phyloP scores from a whole-genome alignment of 768 basidiomycete genomes.

The Galerina marginata region DNA sequence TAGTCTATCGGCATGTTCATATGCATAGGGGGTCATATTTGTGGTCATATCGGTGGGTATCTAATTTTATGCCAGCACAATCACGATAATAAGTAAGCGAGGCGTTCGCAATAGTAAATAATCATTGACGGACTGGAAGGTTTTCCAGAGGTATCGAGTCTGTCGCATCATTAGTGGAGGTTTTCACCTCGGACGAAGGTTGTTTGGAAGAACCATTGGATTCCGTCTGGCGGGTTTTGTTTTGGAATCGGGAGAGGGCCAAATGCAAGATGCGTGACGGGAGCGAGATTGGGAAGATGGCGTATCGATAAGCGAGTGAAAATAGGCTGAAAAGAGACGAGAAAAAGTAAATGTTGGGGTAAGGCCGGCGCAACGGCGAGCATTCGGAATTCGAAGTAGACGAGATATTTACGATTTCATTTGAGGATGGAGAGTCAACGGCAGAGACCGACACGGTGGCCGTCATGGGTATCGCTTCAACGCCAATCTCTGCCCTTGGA shows the following conservation, averaged over 20 bases:
- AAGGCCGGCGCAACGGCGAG: slow-evolving; percentile 20
- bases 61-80: slow-evolving; percentile 44
- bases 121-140: slow-evolving; percentile 55
- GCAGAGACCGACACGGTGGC: slow-evolving; percentile 54
- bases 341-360: slow-evolving; percentile 37
- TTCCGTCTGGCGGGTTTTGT: slow-evolving; percentile 25
- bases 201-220: slow-evolving; percentile 8
- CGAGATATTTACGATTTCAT: not conserved
- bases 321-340: slow-evolving; percentile 49
- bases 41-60: slow-evolving; percentile 33
- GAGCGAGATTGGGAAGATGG: slow-evolving; percentile 55
- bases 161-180: slow-evolving; percentile 16
- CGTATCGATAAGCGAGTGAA: slow-evolving; percentile 52
- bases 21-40: slow-evolving; percentile 32
- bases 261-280: slow-evolving; percentile 46
- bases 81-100: slow-evolving; percentile 43
- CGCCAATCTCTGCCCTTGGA: slow-evolving; percentile 42
- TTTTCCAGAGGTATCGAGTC: slow-evolving; percentile 44
- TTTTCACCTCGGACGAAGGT: slow-evolving; percentile 1
- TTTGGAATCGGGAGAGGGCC: slow-evolving; percentile 27
- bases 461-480: slow-evolving; percentile 59
- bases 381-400: slow-evolving; percentile 20
- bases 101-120: slow-evolving; percentile 36
- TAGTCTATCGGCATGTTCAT: slow-evolving; percentile 32
- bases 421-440: slow-evolving; percentile 17